Conservation (phyloP, 176 grass and related monocot species). For the Phoenix dactylifera region DNA sequence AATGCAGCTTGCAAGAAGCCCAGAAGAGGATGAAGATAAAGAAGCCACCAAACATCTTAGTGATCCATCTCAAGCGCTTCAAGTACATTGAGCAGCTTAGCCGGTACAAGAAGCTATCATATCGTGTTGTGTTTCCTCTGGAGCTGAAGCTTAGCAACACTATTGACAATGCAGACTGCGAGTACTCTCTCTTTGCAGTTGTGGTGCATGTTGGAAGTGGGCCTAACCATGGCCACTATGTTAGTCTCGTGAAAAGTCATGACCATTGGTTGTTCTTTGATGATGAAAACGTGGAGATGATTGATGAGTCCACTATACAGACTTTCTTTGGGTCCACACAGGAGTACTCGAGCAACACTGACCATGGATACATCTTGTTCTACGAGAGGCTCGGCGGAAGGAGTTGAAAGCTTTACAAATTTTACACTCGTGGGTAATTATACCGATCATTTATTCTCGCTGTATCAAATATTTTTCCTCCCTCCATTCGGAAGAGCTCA, state of each 20-base stretch:
- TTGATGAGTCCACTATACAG: constrained; percentile 79
- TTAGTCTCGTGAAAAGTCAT: constrained; percentile 93
- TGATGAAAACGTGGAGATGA: constrained; percentile 93
- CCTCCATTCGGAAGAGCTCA: too few relatives aligned
- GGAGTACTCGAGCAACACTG: constrained; percentile 92
- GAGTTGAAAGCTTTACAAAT: not conserved
- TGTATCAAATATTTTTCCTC: too few relatives aligned
- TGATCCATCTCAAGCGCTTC: constrained; percentile 29
- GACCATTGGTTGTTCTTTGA: constrained; percentile 97
- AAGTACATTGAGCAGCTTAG: constrained; percentile 17
- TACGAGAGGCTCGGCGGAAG: constrained; percentile 66
- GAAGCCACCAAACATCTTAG: constrained; percentile 23
- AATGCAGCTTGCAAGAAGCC: constrained; percentile 23
- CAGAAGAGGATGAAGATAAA: constrained; percentile 33
- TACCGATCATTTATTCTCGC: too few relatives aligned
- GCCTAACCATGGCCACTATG: constrained; percentile 95
- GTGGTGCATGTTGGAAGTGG: constrained; percentile 95
- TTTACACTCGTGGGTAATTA: too few relatives aligned
- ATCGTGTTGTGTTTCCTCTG: constrained; percentile 23
- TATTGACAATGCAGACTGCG: constrained; percentile 60
- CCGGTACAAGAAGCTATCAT: constrained; percentile 22
- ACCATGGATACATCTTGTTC: constrained; percentile 98
- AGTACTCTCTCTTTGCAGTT: constrained; percentile 93
- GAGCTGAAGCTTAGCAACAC: constrained; percentile 63
- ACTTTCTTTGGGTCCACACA: constrained; percentile 92